These are phyloP conservation scores for Ceratocystis destructans DNA, from an alignment of 2,329 filamentous ascomycete genomes.

Conservation along the genomic window DNA sequence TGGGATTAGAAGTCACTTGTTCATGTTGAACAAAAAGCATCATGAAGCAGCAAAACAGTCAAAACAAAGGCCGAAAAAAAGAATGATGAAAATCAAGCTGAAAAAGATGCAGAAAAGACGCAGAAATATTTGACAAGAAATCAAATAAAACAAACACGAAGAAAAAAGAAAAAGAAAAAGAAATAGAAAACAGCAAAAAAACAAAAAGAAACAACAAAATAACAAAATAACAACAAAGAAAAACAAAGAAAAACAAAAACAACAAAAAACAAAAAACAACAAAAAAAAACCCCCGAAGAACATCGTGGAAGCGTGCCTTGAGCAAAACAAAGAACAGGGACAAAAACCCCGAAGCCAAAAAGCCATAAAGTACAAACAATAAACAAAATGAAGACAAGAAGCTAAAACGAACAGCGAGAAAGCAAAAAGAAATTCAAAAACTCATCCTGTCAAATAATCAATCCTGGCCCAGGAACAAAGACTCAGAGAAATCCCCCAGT, in stretches of 20 bases:
- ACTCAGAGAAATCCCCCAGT: not conserved
- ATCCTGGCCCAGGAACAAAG: not conserved
- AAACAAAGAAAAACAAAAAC: not conserved
- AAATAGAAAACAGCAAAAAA: constrained; percentile 5
- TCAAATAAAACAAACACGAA: not conserved
- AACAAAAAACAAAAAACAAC: not conserved
- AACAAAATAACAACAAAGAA: not conserved
- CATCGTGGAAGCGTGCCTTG: not conserved
- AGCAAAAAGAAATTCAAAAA: not conserved
- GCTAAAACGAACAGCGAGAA: not conserved
- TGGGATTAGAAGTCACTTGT: constrained; percentile 2
- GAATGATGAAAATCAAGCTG: constrained; percentile 8
- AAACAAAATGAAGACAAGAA: not conserved
- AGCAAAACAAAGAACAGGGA: not conserved
- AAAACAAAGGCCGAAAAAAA: not conserved
- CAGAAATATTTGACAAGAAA: not conserved
- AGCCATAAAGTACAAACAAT: not conserved
- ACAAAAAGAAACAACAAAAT: no score
- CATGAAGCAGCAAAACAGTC: not conserved
- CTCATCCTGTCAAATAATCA: not conserved
- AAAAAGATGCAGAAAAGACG: not conserved
- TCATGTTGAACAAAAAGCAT: not conserved
- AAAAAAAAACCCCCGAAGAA: not conserved
- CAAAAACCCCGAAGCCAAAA: not conserved
- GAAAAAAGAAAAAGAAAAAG: not conserved